phyloP scores from a whole-genome alignment of 2,329 filamentous ascomycete genomes.

The Orbilia quercus region DNA sequence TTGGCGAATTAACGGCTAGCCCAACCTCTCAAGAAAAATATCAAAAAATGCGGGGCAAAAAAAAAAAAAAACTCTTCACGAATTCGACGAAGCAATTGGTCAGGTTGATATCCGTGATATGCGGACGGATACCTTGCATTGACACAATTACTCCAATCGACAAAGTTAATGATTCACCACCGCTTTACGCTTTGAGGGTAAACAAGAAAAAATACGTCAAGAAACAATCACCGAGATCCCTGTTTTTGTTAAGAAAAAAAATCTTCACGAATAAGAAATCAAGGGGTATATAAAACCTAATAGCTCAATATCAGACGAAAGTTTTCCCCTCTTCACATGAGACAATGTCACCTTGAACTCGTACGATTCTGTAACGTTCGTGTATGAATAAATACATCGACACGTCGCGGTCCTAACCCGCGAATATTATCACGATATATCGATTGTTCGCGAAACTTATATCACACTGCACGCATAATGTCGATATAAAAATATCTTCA shows the following conservation, averaged over 20 bases:
- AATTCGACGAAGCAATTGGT: conserved; percentile 14
- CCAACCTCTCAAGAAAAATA: not conserved
- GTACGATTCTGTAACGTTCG: too few species aligned
- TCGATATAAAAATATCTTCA: not conserved
- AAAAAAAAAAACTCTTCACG: too few species aligned
- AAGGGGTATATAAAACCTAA: conserved; percentile 20
- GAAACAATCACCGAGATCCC: too few species aligned
- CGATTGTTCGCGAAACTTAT: too few species aligned
- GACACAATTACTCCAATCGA: too few species aligned
- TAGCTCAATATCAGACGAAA: not conserved
- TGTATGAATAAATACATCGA: too few species aligned
- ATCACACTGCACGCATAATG: too few species aligned
- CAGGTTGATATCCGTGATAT: conserved; percentile 27
- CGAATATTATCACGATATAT: too few species aligned
- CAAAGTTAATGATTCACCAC: conserved; percentile 27
- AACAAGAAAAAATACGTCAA: conserved; percentile 1
- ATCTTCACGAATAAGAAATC: not conserved
- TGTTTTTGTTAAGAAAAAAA: not conserved
- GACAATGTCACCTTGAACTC: not conserved
- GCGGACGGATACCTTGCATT: conserved; percentile 34
- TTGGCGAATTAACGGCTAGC: too few species aligned
- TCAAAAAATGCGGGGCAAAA: conserved; percentile 41
- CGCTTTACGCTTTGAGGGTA: not conserved
- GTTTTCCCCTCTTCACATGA: too few species aligned
- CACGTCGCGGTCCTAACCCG: too few species aligned